Evolutionary conservation across 2,329 filamentous ascomycete species (phyloP).

Genomic region (Diaporthe nobilis): DNA sequence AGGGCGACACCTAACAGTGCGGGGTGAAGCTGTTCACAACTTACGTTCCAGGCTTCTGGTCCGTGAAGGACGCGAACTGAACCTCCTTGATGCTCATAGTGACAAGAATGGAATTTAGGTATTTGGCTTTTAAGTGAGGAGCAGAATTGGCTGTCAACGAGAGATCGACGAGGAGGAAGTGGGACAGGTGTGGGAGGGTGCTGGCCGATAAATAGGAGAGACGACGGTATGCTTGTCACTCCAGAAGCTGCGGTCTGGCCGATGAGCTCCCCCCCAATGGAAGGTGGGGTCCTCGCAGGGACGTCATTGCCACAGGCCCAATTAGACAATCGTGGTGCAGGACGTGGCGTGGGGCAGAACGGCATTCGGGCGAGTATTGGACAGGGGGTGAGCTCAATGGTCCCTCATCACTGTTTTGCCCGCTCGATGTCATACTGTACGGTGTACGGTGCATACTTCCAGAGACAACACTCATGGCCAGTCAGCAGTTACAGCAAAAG

Average conservation of each 20-base stretch:
- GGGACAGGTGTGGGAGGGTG: conserved; percentile 8
- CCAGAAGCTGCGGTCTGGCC: conserved; percentile 34
- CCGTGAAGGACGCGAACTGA: conserved; percentile 86
- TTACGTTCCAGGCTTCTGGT: conserved; percentile 99
- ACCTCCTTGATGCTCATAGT: conserved; percentile 83
- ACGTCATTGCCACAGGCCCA: conserved; percentile 39
- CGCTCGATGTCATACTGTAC: conserved; percentile 6
- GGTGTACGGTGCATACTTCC: neutral
- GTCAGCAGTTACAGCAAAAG: neutral
- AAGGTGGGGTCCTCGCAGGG: conserved; percentile 31
- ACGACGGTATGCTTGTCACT: conserved; percentile 14
- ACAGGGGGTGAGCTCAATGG: conserved; percentile 17
- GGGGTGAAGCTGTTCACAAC: conserved; percentile 59
- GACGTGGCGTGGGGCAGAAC: conserved; percentile 30
- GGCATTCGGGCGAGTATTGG: conserved; percentile 21
- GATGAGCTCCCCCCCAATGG: conserved; percentile 32
- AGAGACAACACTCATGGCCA: neutral
- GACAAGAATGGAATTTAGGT: conserved; percentile 45
- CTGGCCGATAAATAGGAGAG: conserved; percentile 35
- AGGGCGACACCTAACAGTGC: neutral
- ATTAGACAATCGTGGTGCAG: conserved; percentile 22
- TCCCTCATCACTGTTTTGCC: neutral
- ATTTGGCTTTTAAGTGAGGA: conserved; percentile 5
- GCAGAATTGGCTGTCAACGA: conserved; percentile 3
- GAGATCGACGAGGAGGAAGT: neutral